A percentile compares a stretch with the other conserved stretches of the same genome.
phyloP scores from a whole-genome alignment of 2,329 filamentous ascomycete genomes.

The Calonectria pteridis region DNA sequence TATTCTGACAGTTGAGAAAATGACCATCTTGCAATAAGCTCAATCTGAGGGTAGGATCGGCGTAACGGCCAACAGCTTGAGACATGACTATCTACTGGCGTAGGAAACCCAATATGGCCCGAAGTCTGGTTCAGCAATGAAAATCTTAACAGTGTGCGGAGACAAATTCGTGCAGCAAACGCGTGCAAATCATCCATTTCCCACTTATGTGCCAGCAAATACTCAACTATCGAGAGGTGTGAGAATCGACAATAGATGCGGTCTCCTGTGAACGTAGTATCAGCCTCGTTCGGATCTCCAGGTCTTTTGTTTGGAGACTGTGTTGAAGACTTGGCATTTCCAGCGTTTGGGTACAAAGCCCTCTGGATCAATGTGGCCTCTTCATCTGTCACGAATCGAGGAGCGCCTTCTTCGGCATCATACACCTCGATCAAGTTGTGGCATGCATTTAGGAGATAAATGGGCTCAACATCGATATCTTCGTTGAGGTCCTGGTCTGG shows the following conservation, averaged over 20 bases:
- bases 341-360: neutral
- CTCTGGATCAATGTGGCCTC: neutral
- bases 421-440: neutral
- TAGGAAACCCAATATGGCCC: neutral
- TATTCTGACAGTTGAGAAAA: neutral
- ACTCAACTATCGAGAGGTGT: neutral
- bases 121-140: neutral
- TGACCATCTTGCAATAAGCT: neutral
- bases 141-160: neutral
- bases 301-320: neutral
- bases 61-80: neutral
- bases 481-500: neutral
- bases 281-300: neutral
- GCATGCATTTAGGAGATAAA: neutral
- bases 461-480: neutral
- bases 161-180: neutral
- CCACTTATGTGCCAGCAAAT: neutral
- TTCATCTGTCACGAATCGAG: neutral
- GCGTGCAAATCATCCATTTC: neutral
- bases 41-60: neutral
- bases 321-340: neutral
- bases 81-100: neutral
- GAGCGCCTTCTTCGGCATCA: neutral
- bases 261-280: neutral
- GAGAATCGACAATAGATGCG: neutral